Conservation (phyloP, 345 rosid species). For the Rhodamnia rubescens region DNA sequence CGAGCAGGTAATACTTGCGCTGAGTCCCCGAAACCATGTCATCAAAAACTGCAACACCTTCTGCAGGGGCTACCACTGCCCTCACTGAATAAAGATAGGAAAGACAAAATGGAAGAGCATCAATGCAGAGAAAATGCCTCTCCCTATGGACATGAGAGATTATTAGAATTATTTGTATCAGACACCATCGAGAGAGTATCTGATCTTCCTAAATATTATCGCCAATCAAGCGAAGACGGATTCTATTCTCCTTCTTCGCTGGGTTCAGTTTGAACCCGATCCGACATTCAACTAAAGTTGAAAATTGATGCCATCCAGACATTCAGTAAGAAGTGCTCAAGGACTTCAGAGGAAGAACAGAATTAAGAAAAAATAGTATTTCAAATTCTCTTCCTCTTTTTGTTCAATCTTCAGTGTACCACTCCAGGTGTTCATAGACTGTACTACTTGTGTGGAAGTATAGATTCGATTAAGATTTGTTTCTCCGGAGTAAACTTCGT, state of each 20-base stretch:
- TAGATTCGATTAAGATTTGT: no score
- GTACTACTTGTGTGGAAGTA: background rate
- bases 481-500: background rate
- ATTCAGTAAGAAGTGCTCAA: background rate
- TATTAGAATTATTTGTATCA: background rate
- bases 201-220: background rate
- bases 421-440: background rate
- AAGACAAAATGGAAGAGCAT: background rate
- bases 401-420: background rate
- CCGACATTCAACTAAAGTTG: background rate
- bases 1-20: constrained; percentile 94
- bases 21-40: constrained; percentile 78
- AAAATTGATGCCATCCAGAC: background rate
- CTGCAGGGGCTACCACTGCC: constrained; percentile 77
- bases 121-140: background rate
- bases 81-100: constrained; percentile 37
- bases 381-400: background rate
- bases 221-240: background rate
- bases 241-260: background rate
- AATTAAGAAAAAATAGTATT: background rate
- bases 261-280: background rate
- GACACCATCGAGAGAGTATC: background rate
- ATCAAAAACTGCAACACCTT: constrained; percentile 60
- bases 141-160: background rate
- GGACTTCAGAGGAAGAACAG: background rate